Percentiles rank a stretch among this genome's conserved stretches.
Evolutionary conservation across 2,329 filamentous ascomycete genomes (phyloP).

Genomic region (Claviceps pazoutovae): DNA sequence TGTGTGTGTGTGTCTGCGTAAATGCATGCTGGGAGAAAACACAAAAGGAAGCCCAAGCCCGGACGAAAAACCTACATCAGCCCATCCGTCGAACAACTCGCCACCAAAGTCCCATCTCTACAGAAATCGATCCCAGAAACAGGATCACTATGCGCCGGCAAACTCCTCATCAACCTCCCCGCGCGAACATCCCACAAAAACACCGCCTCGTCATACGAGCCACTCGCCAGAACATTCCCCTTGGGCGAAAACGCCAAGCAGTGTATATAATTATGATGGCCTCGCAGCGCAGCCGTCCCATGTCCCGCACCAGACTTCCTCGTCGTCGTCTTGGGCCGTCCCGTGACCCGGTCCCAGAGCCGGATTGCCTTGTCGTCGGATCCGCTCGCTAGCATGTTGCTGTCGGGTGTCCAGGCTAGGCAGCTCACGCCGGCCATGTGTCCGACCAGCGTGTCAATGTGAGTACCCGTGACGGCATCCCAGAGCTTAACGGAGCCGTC

Average conservation of each 20-base stretch:
- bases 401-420: constrained; percentile 88
- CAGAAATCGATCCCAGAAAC: constrained; percentile 91
- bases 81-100: constrained; percentile 82
- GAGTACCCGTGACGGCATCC: constrained; percentile 62
- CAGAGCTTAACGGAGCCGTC: constrained; percentile 88
- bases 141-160: constrained; percentile 91
- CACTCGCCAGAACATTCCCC: constrained; percentile 90
- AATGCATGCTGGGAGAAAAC: neutral
- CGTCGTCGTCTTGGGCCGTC: constrained; percentile 36
- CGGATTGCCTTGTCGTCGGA: constrained; percentile 94
- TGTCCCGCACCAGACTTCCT: constrained; percentile 21
- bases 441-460: constrained; percentile 80
- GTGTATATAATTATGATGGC: constrained; percentile 95
- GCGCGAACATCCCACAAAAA: constrained; percentile 94
- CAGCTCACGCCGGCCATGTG: constrained; percentile 89
- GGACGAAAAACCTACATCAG: constrained; percentile 47
- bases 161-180: constrained; percentile 71
- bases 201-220: constrained; percentile 92
- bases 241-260: constrained; percentile 93
- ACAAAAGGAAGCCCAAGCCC: neutral
- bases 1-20: neutral
- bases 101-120: constrained; percentile 79
- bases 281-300: constrained; percentile 49
- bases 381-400: constrained; percentile 72
- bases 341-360: constrained; percentile 67